Evolutionary conservation across 139 green algal species (phyloP).

Genomic region (Ettlia oleoabundans): DNA sequence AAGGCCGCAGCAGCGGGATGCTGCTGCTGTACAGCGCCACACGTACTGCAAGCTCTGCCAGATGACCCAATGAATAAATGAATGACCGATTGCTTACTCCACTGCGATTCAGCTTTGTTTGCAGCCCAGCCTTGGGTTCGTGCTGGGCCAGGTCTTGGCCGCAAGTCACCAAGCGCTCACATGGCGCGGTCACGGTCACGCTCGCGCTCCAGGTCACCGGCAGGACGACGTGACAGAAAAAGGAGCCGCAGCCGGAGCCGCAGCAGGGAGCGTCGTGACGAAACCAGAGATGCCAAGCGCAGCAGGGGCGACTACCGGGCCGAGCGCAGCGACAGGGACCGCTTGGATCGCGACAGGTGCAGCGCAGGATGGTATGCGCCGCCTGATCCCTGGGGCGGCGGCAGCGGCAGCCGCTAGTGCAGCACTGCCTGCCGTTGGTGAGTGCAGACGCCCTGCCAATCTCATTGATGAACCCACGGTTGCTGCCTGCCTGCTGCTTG

Average conservation of each 20-base stretch:
- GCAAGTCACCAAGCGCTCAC: not conserved
- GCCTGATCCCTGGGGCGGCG: not conserved
- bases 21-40: no score
- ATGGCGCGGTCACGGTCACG: not conserved
- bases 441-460: not conserved
- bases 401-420: not conserved
- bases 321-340: not conserved
- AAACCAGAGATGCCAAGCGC: conserved; percentile 10
- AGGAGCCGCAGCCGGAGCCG: not conserved
- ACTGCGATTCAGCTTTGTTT: no score
- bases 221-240: not conserved
- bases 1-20: no score
- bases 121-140: no score
- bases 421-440: not conserved
- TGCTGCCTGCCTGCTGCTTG: not conserved
- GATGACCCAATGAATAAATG: no score
- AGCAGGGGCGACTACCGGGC: conserved; percentile 16
- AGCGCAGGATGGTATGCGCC: no score
- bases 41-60: no score
- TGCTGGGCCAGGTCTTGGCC: not conserved
- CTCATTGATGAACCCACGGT: not conserved
- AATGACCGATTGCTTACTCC: no score
- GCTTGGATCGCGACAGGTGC: not conserved
- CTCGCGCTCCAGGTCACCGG: conserved; percentile 10
- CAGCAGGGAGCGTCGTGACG: conserved; percentile 5